Evolutionary conservation across 2,329 filamentous ascomycete genomes (phyloP).

Genomic region (Purpureocillium takamizusanense): DNA sequence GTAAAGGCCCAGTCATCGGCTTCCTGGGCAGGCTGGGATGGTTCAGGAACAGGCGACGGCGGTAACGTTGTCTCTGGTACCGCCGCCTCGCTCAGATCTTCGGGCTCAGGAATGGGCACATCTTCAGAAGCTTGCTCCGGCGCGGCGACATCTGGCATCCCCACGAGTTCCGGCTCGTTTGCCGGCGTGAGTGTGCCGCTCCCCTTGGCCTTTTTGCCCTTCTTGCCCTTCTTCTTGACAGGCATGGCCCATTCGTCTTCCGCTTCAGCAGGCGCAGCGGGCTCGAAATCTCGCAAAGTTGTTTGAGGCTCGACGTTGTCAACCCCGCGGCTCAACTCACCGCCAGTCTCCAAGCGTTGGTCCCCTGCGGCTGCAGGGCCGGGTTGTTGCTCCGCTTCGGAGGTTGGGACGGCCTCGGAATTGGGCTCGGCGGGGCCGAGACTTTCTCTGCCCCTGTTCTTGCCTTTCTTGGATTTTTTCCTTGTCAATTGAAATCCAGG

Average conservation of each 20-base stretch:
- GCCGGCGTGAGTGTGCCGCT: constrained; percentile 1
- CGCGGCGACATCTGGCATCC: neutral
- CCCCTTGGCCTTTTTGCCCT: constrained; percentile 21
- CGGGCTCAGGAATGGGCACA: neutral
- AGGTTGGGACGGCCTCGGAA: neutral
- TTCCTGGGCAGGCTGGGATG: neutral
- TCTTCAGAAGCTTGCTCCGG: neutral
- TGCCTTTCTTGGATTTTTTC: constrained; percentile 29
- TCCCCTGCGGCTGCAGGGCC: neutral
- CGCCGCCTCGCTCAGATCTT: neutral
- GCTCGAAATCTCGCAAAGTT: neutral
- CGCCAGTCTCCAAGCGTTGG: neutral
- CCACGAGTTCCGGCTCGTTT: neutral
- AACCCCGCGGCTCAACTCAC: neutral
- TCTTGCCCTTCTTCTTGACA: constrained; percentile 25
- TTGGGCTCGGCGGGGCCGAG: neutral
- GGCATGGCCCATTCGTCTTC: constrained; percentile 9
- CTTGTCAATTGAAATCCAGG: constrained; percentile 26
- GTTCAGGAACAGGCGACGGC: too few species aligned
- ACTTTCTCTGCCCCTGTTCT: constrained; percentile 14
- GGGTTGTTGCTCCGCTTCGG: neutral
- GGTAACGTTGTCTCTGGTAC: neutral
- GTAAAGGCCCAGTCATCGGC: constrained; percentile 2
- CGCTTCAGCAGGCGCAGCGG: neutral
- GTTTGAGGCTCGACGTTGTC: too few species aligned